Evolutionary conservation across 2,329 filamentous ascomycete species (phyloP), one percentile per base, ranked within the genome.

Genomic region (Exophiala calicioides): DNA sequence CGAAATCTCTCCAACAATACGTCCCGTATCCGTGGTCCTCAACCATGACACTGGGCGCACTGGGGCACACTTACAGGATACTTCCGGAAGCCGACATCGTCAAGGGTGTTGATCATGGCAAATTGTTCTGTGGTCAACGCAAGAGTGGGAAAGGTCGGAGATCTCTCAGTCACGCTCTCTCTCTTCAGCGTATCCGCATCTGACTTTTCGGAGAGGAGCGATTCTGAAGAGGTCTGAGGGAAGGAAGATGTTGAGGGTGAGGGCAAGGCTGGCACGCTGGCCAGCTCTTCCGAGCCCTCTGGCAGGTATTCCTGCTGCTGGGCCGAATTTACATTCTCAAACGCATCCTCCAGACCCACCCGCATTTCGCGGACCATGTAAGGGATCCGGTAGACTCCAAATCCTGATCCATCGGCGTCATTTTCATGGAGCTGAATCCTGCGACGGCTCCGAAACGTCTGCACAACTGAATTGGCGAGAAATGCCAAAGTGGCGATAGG

Each of bases 41-140:
- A n/a, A n/a, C n/a, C n/a, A n/a, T n/a, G n/a, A n/a, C n/a, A n/a
- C n/a, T n/a, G n/a, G n/a, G n/a, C n/a, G n/a, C n/a, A n/a, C n/a
- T n/a, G n/a, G n/a, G n/a, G n/a, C n/a, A n/a, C n/a, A n/a, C n/a
- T n/a, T n/a, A 74, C 78, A 0, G 77, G 76, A 55, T 76, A 80
- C 58, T 81, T 82, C 32, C 68, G 73, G 61, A 80, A 78, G 3
- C 79, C 78, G 0, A 83, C 69, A 3, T 71, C 65, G 55, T 97
- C 82, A 37, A 97, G 72, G 7, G 82, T 80, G 21, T 85, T 77
- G 52, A 95, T 86, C 80, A 95, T 95, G 37, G 79, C 76, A 63
- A 95, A 95, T 68, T 97, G 91, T 36, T 82, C 80, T 3, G 83
- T 76, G 0, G 87, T 84, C 42, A 97, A 71, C 1, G 90, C 90